These are phyloP conservation scores for Colletotrichum limetticola DNA, from an alignment of 2,329 filamentous ascomycete species.

Conservation along the genomic window DNA sequence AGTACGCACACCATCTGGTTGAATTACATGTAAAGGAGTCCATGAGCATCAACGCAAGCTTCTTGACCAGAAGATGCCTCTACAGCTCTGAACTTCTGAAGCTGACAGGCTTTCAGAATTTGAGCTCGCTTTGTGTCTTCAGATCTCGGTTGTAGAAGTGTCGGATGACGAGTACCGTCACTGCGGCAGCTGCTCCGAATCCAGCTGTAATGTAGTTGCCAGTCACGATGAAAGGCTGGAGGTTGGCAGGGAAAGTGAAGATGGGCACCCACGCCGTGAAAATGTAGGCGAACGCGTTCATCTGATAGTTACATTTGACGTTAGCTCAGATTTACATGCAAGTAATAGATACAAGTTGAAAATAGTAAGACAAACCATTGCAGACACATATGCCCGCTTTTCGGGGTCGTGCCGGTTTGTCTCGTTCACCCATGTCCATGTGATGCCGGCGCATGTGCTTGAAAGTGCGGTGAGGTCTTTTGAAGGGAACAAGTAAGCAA, in stretches of 20 bases:
- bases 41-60: background rate
- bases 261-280: conserved; percentile 44
- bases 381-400: conserved; percentile 42
- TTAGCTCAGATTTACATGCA: background rate
- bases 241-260: conserved; percentile 43
- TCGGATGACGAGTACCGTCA: conserved; percentile 37
- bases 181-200: conserved; percentile 35
- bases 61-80: background rate
- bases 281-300: conserved; percentile 43
- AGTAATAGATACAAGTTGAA: background rate
- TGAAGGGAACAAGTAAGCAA: background rate
- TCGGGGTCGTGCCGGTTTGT: conserved; percentile 40
- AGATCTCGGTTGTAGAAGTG: conserved; percentile 38
- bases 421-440: conserved; percentile 43
- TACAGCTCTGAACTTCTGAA: background rate
- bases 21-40: background rate
- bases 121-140: conserved; percentile 9
- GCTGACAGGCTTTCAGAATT: background rate
- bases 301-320: conserved; percentile 19
- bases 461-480: conserved; percentile 38
- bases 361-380: conserved; percentile 34
- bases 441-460: conserved; percentile 38
- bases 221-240: conserved; percentile 42
- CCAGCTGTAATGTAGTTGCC: conserved; percentile 44
- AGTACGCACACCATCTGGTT: too few relatives aligned